A percentile compares a stretch with the other conserved stretches of the same genome.
phyloP scores from a whole-genome alignment of 1,284 basidiomycete species.

The Tremellales sp. region DNA sequence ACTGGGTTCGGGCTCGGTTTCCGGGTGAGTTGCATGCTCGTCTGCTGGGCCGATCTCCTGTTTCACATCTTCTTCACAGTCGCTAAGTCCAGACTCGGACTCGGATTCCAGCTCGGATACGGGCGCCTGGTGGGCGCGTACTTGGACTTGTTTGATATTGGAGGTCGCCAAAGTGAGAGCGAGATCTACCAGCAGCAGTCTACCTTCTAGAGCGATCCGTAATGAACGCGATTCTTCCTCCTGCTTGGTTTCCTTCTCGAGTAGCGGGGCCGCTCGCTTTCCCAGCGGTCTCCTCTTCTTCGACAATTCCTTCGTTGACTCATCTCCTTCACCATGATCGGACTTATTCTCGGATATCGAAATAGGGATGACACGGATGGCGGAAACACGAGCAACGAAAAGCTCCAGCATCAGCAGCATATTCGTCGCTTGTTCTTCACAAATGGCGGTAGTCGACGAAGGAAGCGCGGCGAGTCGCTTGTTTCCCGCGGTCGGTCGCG shows the following conservation, averaged over 20 bases:
- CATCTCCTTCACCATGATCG: not conserved
- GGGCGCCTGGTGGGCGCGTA: too few relatives aligned
- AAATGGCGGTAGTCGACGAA: not conserved
- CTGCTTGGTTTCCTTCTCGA: not conserved
- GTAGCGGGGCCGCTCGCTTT: not conserved
- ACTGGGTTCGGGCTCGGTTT: too few relatives aligned
- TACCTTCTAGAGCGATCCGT: slow-evolving; percentile 25
- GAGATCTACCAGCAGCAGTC: slow-evolving; percentile 21
- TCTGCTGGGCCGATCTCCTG: not conserved
- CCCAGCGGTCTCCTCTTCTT: slow-evolving; percentile 9
- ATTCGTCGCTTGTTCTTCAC: not conserved
- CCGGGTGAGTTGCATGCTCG: too few relatives aligned
- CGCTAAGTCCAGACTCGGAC: not conserved
- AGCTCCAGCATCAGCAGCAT: not conserved
- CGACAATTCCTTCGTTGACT: not conserved
- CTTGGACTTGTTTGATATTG: slow-evolving; percentile 20
- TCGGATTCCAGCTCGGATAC: too few relatives aligned
- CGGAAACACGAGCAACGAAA: not conserved
- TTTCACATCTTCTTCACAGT: not conserved
- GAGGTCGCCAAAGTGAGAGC: slow-evolving; percentile 24
- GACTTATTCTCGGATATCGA: not conserved
- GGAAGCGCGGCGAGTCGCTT: not conserved
- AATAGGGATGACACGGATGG: not conserved
- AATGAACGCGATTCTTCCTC: slow-evolving; percentile 14
- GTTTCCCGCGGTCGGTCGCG: not conserved